Percentiles rank a stretch among this genome's conserved stretches.
These are phyloP conservation scores for Gaertneriomyces semiglobifer DNA, from an alignment of 192 early-diverging fungal species.

Conservation along the genomic window DNA sequence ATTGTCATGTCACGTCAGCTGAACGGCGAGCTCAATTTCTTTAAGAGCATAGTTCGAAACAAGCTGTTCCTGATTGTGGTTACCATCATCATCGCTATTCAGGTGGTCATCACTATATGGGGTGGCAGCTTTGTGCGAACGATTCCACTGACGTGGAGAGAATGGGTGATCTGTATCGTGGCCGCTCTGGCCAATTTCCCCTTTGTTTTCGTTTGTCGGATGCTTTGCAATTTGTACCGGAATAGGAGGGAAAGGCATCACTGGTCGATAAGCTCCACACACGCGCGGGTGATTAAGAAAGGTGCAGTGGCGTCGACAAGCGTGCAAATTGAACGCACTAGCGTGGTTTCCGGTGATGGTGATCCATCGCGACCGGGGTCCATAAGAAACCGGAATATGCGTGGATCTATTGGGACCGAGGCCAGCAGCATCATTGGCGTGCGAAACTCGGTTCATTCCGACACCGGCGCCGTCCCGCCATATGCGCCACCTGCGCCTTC, in stretches of 20 bases:
- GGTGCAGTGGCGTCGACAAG: conserved; percentile 6
- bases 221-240: conserved; percentile 28
- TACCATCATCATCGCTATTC: conserved; percentile 42
- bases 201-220: conserved; percentile 39
- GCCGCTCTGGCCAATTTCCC: conserved; percentile 40
- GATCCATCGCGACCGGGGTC: not conserved
- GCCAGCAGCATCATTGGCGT: not conserved
- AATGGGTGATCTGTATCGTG: conserved; percentile 48
- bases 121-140: conserved; percentile 39
- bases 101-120: conserved; percentile 44
- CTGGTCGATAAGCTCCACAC: not conserved
- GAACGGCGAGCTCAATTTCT: conserved; percentile 55
- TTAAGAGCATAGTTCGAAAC: conserved; percentile 47
- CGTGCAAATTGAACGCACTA: conserved; percentile 19
- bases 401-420: not conserved
- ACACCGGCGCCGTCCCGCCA: not conserved
- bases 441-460: not conserved
- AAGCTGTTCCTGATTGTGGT: conserved; percentile 47
- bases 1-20: conserved; percentile 51
- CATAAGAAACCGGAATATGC: not conserved
- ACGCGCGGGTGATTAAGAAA: not conserved
- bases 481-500: not conserved
- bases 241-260: conserved; percentile 1
- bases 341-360: not conserved
- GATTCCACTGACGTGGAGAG: conserved; percentile 26